Conservation (phyloP, 768 basidiomycete genomes). For the Mycena capillaripes region DNA sequence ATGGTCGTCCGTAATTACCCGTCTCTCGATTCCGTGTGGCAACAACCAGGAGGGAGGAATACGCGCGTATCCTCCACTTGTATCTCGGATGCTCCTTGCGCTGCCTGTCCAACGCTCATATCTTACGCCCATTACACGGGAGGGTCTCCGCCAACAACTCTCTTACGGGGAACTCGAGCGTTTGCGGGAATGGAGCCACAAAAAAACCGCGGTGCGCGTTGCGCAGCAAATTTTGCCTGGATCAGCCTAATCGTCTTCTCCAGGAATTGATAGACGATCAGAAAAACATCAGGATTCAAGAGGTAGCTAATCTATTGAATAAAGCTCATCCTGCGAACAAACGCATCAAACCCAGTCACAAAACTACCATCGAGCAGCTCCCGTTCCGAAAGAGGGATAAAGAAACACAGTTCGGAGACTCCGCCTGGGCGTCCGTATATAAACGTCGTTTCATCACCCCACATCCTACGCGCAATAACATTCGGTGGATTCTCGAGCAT, state of each 20-base stretch:
- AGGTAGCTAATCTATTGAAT: not conserved
- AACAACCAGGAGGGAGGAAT: not conserved
- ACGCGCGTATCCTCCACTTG: not conserved
- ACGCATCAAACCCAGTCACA: not conserved
- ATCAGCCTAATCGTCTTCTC: not conserved
- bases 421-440: no score
- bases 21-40: not conserved
- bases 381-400: not conserved
- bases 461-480: not conserved
- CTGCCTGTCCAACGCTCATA: conserved; percentile 8
- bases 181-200: not conserved
- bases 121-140: not conserved
- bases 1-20: not conserved
- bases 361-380: not conserved
- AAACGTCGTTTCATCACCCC: not conserved
- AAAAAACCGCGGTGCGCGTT: conserved; percentile 6
- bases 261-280: not conserved
- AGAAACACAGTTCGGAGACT: no score
- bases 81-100: not conserved
- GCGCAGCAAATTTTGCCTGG: not conserved
- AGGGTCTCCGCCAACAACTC: not conserved
- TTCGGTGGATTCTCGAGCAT: conserved; percentile 1
- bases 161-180: conserved; percentile 24
- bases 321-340: not conserved
- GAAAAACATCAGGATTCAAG: not conserved